Evolutionary conservation across 768 basidiomycete genomes (phyloP).

Genomic region (Hericium erinaceus): DNA sequence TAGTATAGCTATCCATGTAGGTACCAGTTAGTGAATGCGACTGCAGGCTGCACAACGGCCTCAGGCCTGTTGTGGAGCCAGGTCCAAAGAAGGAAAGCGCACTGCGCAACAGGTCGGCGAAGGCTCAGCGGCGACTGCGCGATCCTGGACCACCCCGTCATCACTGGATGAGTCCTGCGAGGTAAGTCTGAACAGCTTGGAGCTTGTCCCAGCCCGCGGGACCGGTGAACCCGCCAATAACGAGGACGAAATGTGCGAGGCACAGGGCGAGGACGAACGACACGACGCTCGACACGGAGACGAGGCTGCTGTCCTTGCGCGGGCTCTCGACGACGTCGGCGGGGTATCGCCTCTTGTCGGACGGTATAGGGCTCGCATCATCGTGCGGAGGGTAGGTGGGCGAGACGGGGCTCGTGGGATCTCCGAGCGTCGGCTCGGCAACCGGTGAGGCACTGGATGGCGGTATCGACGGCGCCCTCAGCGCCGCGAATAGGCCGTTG

Average conservation of each 20-base stretch:
- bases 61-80: too few species aligned
- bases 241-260: constrained; percentile 20
- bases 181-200: constrained; percentile 1
- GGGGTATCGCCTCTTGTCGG: not conserved
- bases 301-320: not conserved
- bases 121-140: not conserved
- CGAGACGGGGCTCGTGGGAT: constrained; percentile 6
- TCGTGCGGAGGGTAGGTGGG: not conserved
- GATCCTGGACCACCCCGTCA: not conserved
- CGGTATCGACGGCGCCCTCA: constrained; percentile 12
- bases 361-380: not conserved
- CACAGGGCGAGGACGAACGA: constrained; percentile 22
- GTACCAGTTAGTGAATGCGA: too few species aligned
- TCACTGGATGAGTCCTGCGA: not conserved
- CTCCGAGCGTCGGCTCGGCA: constrained; percentile 1
- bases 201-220: constrained; percentile 16
- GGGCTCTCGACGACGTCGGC: constrained; percentile 7
- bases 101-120: not conserved
- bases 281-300: constrained; percentile 15
- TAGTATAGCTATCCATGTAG: too few species aligned
- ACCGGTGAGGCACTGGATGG: constrained; percentile 1
- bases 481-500: constrained; percentile 20
- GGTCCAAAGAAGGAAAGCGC: too few species aligned
- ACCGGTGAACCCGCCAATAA: constrained; percentile 23
- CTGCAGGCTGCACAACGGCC: too few species aligned